Conservation (phyloP, 23 red algal species). For the Chondrus crispus region DNA sequence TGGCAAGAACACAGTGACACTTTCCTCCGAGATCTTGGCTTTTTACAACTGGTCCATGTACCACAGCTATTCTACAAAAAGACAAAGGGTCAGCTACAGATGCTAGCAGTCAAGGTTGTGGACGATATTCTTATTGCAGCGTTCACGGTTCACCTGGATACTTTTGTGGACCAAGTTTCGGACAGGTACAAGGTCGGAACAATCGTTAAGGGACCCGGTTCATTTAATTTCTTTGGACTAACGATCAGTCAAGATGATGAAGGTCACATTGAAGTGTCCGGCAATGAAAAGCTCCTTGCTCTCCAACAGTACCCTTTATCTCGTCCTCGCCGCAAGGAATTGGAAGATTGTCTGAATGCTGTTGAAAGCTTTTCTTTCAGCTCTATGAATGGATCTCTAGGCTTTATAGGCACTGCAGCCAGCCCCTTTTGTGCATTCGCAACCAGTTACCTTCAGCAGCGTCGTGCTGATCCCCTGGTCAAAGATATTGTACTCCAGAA, state of each 20-base stretch:
- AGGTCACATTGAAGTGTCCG: not conserved
- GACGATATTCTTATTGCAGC: not conserved
- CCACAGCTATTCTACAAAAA: slow-evolving; percentile 38
- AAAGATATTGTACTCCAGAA: not conserved
- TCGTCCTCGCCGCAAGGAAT: not conserved
- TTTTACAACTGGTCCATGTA: not conserved
- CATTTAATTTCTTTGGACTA: not conserved
- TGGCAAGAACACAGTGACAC: slow-evolving; percentile 19
- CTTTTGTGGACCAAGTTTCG: not conserved
- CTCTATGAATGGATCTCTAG: not conserved
- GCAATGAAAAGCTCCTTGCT: not conserved
- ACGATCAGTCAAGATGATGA: slow-evolving; percentile 12
- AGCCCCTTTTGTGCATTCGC: not conserved
- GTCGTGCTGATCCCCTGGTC: not conserved
- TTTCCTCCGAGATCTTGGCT: not conserved
- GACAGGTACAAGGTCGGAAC: not conserved
- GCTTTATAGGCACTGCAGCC: not conserved
- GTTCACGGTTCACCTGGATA: not conserved
- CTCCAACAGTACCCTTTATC: not conserved
- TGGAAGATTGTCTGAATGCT: not conserved
- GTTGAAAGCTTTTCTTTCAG: not conserved
- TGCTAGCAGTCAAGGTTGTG: not conserved
- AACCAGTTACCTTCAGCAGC: not conserved
- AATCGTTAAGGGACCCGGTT: not conserved
- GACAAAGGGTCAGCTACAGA: not conserved